Conservation (phyloP, 164 flowering plant genomes). For the Echeveria elegans region DNA sequence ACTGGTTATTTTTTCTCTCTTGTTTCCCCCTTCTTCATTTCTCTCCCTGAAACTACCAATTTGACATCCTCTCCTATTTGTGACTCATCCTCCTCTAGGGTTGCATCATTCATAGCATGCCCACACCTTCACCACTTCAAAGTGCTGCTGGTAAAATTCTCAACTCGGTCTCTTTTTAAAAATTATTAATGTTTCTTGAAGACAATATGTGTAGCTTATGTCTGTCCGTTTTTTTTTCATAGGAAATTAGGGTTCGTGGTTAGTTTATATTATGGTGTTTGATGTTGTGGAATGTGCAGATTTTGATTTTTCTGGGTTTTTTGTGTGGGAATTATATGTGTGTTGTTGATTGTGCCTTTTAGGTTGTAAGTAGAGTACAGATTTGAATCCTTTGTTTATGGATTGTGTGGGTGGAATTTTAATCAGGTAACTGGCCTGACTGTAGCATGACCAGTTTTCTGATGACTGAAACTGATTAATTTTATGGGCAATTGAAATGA, state of each 20-base stretch:
- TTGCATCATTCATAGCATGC: background rate
- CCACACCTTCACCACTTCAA: background rate
- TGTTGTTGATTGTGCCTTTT: background rate
- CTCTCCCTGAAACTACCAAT: background rate
- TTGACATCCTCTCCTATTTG: background rate
- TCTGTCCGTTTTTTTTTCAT: background rate
- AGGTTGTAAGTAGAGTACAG: background rate
- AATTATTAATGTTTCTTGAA: background rate
- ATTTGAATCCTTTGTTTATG: background rate
- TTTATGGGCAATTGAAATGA: background rate
- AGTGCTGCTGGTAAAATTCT: conserved; percentile 3
- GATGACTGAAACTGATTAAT: background rate
- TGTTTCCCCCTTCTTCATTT: background rate
- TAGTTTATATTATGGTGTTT: background rate
- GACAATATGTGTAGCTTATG: background rate
- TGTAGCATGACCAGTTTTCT: background rate
- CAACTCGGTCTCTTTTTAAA: background rate
- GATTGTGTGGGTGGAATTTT: background rate
- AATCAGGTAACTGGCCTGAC: background rate
- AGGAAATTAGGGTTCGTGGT: conserved; percentile 2
- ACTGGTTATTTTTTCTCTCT: background rate
- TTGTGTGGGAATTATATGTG: background rate
- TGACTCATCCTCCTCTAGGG: background rate
- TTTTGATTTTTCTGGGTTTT: background rate
- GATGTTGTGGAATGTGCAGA: conserved; percentile 4